These are phyloP conservation scores for Peltaster fructicola DNA, from an alignment of 2,329 filamentous ascomycete genomes.

Conservation along the genomic window DNA sequence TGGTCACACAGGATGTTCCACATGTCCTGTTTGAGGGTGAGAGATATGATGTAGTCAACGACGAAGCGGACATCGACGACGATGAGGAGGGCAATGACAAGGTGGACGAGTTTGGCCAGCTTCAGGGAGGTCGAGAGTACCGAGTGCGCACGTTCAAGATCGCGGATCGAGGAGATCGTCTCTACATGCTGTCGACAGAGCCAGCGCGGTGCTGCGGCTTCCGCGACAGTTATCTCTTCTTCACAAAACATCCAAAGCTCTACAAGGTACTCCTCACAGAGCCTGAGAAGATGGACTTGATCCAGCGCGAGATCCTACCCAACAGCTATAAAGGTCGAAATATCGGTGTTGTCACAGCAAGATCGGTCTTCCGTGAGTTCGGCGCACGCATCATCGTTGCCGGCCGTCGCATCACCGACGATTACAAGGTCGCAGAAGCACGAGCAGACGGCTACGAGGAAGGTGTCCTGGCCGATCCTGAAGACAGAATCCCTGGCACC, in stretches of 20 bases:
- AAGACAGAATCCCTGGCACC: constrained; percentile 56
- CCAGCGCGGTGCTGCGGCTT: constrained; percentile 93
- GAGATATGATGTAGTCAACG: constrained; percentile 72
- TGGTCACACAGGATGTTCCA: constrained; percentile 56
- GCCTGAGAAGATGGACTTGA: constrained; percentile 91
- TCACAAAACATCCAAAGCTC: constrained; percentile 89
- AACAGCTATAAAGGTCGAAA: constrained; percentile 97
- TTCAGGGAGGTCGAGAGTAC: constrained; percentile 75
- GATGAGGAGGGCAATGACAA: constrained; percentile 82
- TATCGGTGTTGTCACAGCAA: constrained; percentile 89
- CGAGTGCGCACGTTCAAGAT: constrained; percentile 91
- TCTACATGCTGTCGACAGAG: constrained; percentile 98
- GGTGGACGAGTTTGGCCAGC: constrained; percentile 73
- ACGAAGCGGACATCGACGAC: constrained; percentile 77
- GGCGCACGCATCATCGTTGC: constrained; percentile 87
- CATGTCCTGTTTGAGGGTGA: constrained; percentile 82
- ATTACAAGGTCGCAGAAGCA: constrained; percentile 67
- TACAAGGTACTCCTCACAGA: constrained; percentile 98
- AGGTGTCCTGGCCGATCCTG: constrained; percentile 79
- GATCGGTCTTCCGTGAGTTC: constrained; percentile 94
- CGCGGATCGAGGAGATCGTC: constrained; percentile 58
- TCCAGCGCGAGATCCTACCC: constrained; percentile 85
- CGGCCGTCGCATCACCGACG: constrained; percentile 68
- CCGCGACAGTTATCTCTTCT: constrained; percentile 95
- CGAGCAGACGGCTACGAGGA: constrained; percentile 64